phyloP scores from a whole-genome alignment of 345 rosid genomes.

The Acer saccharum region DNA sequence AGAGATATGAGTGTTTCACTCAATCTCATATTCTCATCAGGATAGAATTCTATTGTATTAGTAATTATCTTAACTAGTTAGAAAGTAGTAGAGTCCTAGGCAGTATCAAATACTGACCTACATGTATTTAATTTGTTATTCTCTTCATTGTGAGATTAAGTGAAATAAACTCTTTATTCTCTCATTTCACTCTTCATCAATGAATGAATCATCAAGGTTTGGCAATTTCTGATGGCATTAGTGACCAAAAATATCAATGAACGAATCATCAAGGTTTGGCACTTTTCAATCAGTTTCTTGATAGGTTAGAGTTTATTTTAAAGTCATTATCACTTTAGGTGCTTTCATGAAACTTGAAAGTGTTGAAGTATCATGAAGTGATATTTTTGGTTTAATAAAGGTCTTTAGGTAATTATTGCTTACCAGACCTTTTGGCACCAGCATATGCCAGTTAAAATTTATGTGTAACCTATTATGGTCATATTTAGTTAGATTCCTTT shows the following conservation, averaged over 20 bases:
- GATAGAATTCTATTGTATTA: no score
- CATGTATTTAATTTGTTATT: no score
- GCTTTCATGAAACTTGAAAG: not conserved
- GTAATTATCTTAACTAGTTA: no score
- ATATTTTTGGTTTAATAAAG: no score
- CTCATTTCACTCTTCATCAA: no score
- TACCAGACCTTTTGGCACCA: not conserved
- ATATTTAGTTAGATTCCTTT: not conserved
- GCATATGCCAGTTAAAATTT: not conserved
- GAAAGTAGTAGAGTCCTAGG: no score
- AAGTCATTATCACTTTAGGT: not conserved
- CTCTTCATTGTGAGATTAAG: no score
- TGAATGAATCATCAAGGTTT: not conserved
- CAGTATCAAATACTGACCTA: no score
- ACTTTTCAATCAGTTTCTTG: not conserved
- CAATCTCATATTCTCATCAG: no score
- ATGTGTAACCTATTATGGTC: not conserved
- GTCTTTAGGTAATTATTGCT: not conserved
- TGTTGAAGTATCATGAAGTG: not conserved
- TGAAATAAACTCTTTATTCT: no score
- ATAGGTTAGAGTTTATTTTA: not conserved
- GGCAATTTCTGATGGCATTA: not conserved
- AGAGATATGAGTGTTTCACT: no score
- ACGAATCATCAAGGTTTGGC: constrained; percentile 4
- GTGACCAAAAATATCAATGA: not conserved